These are phyloP conservation scores for Physocladia obscura DNA, from an alignment of 192 early-diverging fungal species.

Conservation along the genomic window DNA sequence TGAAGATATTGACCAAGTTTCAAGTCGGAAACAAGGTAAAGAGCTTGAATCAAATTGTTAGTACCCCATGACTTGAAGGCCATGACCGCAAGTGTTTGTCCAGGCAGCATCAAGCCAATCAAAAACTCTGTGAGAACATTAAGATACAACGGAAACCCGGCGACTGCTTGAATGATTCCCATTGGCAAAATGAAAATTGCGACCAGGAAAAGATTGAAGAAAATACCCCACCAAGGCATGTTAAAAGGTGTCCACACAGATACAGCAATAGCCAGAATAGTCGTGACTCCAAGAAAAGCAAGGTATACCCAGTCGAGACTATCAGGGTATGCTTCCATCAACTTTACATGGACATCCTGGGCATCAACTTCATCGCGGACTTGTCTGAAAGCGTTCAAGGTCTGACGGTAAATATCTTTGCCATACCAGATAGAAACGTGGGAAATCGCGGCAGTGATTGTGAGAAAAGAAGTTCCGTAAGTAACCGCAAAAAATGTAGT, in stretches of 20 bases:
- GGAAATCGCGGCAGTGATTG: slow-evolving; percentile 52
- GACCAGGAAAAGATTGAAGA: slow-evolving; percentile 44
- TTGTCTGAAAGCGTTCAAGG: neutral
- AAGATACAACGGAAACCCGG: slow-evolving; percentile 50
- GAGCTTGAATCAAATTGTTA: slow-evolving; percentile 59
- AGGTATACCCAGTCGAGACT: slow-evolving; percentile 25
- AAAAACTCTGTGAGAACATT: slow-evolving; percentile 63
- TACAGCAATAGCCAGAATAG: neutral
- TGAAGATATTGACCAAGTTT: slow-evolving; percentile 73
- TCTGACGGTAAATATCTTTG: neutral
- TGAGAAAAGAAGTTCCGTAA: slow-evolving; percentile 44
- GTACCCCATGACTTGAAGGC: slow-evolving; percentile 75
- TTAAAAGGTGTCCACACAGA: slow-evolving; percentile 27
- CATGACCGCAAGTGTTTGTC: slow-evolving; percentile 66
- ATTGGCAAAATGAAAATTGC: slow-evolving; percentile 59
- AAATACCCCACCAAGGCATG: slow-evolving; percentile 30
- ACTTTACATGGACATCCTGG: neutral
- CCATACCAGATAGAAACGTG: slow-evolving; percentile 59
- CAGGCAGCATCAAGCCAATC: slow-evolving; percentile 59
- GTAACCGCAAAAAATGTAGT: slow-evolving; percentile 26
- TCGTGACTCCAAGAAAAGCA: slow-evolving; percentile 4
- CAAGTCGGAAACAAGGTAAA: slow-evolving; percentile 57
- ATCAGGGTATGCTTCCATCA: slow-evolving; percentile 32
- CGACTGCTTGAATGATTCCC: slow-evolving; percentile 56
- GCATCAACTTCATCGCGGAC: neutral